Percentiles rank a stretch among this genome's conserved stretches.
Conservation (phyloP, 371 early-diverging fungal species). For the Actinomucor elegans region DNA sequence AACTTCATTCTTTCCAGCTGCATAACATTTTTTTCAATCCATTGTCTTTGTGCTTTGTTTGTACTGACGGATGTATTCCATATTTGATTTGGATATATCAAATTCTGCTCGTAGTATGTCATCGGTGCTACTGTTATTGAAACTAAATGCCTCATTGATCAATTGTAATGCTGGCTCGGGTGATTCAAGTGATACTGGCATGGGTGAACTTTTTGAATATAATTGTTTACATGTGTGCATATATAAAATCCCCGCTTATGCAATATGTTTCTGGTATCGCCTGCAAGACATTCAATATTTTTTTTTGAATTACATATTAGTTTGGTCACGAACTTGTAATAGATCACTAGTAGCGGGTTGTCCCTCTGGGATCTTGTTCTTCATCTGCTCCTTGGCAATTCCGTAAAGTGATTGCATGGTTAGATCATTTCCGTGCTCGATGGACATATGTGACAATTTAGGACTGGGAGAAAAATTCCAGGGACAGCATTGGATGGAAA, state of each 20-base stretch:
- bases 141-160: background rate
- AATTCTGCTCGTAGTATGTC: slow-evolving; percentile 6
- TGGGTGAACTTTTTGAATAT: slow-evolving; percentile 9
- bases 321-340: slow-evolving; percentile 1
- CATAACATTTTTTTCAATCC: no score
- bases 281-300: background rate
- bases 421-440: slow-evolving; percentile 15
- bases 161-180: slow-evolving; percentile 5
- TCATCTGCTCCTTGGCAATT: slow-evolving; percentile 16
- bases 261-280: slow-evolving; percentile 7
- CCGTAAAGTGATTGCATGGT: slow-evolving; percentile 15
- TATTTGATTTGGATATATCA: no score
- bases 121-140: slow-evolving; percentile 5
- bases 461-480: slow-evolving; percentile 12
- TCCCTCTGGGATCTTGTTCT: slow-evolving; percentile 1
- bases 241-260: slow-evolving; percentile 4
- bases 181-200: slow-evolving; percentile 5
- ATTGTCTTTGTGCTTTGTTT: no score
- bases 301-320: slow-evolving; percentile 8
- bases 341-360: background rate
- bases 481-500: slow-evolving; percentile 2
- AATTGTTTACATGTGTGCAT: slow-evolving; percentile 3
- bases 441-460: slow-evolving; percentile 12
- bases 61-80: no score
- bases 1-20: no score